A percentile compares a stretch with the other conserved stretches of the same genome.
phyloP scores from a whole-genome alignment of 306 rosid genomes.

The Aeschynomene evenia region DNA sequence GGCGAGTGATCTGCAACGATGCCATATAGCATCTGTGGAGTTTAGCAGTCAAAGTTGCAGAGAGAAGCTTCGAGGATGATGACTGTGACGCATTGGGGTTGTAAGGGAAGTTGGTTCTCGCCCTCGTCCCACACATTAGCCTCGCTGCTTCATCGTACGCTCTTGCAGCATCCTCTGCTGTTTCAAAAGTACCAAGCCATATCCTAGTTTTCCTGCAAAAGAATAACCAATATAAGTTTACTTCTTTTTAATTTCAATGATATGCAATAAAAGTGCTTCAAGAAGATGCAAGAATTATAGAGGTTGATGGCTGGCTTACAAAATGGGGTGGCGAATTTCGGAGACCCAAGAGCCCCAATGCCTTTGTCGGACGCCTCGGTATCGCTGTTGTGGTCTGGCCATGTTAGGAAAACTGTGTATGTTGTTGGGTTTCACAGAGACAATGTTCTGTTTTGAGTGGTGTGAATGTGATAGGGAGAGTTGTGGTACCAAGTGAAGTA shows the following conservation, averaged over 20 bases:
- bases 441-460: slow-evolving; percentile 21
- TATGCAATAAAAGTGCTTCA: slow-evolving; percentile 4
- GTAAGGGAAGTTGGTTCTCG: slow-evolving; percentile 86
- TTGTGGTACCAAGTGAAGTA: slow-evolving; percentile 24
- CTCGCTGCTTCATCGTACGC: slow-evolving; percentile 97
- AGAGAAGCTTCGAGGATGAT: slow-evolving; percentile 82
- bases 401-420: slow-evolving; percentile 48
- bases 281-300: background rate
- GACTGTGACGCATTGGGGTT: slow-evolving; percentile 72
- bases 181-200: slow-evolving; percentile 95
- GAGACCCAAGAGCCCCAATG: slow-evolving; percentile 99
- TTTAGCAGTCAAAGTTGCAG: slow-evolving; percentile 82
- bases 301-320: slow-evolving; percentile 50
- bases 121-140: slow-evolving; percentile 86
- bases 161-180: slow-evolving; percentile 91
- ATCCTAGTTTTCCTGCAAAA: slow-evolving; percentile 80
- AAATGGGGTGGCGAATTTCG: slow-evolving; percentile 90
- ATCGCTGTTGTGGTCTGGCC: slow-evolving; percentile 94
- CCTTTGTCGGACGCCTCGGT: slow-evolving; percentile 95
- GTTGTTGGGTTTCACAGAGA: slow-evolving; percentile 30
- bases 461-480: slow-evolving; percentile 11
- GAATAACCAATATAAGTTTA: background rate
- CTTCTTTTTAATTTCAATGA: background rate
- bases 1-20: slow-evolving; percentile 71
- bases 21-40: slow-evolving; percentile 88